Conservation (phyloP, 352 stramenopile genomes). For the Phytophthora hibernalis region DNA sequence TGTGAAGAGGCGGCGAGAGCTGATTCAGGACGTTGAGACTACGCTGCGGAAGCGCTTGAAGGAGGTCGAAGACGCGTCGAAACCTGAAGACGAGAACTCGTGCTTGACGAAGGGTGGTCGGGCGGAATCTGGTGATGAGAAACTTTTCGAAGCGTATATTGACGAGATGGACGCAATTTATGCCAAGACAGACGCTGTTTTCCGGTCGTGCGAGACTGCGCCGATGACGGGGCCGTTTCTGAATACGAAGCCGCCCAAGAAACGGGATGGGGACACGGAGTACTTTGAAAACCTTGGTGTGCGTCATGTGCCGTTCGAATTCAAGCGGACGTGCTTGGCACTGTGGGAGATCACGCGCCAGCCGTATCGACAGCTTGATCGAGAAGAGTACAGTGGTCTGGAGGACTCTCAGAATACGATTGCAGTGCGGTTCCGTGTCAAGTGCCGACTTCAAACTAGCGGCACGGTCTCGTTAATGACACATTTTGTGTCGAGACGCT, state of each 20-base stretch:
- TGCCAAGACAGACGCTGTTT: conserved; percentile 31
- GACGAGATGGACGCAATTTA: conserved; percentile 36
- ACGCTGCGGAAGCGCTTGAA: conserved; percentile 16
- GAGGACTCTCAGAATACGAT: conserved; percentile 16
- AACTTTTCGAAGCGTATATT: conserved; percentile 39
- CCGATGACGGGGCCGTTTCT: conserved; percentile 20
- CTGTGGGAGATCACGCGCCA: conserved; percentile 27
- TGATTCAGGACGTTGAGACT: conserved; percentile 24
- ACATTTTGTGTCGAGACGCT: conserved; percentile 47
- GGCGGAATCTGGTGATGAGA: conserved; percentile 9
- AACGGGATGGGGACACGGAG: conserved; percentile 27
- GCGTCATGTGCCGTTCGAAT: conserved; percentile 19
- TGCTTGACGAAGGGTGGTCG: background rate
- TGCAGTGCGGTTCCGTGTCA: conserved; percentile 28
- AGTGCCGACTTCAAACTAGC: conserved; percentile 18
- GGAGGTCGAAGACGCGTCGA: conserved; percentile 5
- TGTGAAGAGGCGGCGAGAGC: conserved; percentile 14
- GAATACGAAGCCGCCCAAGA: conserved; percentile 19
- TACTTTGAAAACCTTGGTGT: conserved; percentile 34
- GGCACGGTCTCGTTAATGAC: conserved; percentile 18
- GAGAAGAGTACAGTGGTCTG: conserved; percentile 25
- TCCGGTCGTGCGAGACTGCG: conserved; percentile 9
- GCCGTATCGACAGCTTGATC: conserved; percentile 30
- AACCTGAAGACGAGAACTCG: background rate
- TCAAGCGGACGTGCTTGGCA: conserved; percentile 12